Base-by-base conservation (phyloP, 495 filamentous ascomycete genomes). In the Jackrogersella multiformis region DNA sequence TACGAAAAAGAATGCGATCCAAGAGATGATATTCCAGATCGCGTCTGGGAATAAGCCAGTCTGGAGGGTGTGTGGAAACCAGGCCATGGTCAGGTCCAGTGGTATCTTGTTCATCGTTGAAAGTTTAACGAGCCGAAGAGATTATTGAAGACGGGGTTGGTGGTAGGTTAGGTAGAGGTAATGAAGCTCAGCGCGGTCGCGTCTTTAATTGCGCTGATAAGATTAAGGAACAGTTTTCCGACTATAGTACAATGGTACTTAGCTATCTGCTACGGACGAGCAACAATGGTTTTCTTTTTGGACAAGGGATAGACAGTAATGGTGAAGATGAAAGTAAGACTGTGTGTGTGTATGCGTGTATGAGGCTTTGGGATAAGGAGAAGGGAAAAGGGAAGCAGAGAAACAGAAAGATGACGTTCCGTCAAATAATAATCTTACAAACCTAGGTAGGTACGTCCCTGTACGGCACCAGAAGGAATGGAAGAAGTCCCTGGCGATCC, bases 1-100 rank as follows among this genome's bases (percentile, higher is more conserved):
- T 55, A 74, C 73, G 39, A 70, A 74, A 55, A 73, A 71, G 52
- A 74, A 74, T 20, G 73, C 62, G 36, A 74, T 63, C 73, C 73
- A 74, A 21, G 53, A 45, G 24, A 74, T 72, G 16, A 64, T 41
- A 59, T n/a, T 71, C 70, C 73, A 74, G 18, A 73, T 23, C 6
- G 34, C 46, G 9, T 68, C 58, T n/a, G 63, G 62, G 15, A 74
- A 15, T 20, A 55, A 56, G 9, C 32, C 51, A 18, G 28, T 28
- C 35, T 56, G 54, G 36, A 73, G 38, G 5, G 49, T 45, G 18
- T 70, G 70, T 20, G 56, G 42, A 13, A 68, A 48, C 67, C 70
- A 64, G 34, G 67, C 16, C 64, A 61, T 66, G 39, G 42, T 59
- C 28, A 66, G n/a, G 46, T 70, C 68, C 23, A 24, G 41, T 10